These are phyloP conservation scores for Hirsutella thompsonii DNA, from an alignment of 2,329 filamentous ascomycete genomes.

Conservation along the genomic window DNA sequence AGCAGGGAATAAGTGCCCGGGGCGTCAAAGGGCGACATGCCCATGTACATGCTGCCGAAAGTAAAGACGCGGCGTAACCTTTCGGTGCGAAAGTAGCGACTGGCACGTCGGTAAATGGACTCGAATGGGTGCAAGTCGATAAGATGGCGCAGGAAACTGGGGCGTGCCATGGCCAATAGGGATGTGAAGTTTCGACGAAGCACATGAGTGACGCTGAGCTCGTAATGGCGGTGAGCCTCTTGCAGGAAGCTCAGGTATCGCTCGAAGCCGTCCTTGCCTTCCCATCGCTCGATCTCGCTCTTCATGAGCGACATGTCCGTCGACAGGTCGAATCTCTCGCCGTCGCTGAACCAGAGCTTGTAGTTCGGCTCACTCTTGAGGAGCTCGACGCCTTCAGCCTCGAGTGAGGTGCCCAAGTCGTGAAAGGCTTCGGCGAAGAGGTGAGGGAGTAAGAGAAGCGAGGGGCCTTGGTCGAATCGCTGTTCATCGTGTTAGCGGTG, in stretches of 20 bases:
- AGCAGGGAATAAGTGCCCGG: constrained; percentile 62
- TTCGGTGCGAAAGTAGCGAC: constrained; percentile 46
- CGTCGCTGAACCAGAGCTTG: constrained; percentile 60
- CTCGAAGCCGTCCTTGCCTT: constrained; percentile 57
- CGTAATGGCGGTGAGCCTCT: constrained; percentile 59
- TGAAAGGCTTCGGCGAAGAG: constrained; percentile 57
- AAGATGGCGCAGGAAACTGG: constrained; percentile 44
- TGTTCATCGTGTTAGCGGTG: not conserved
- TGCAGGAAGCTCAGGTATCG: constrained; percentile 54
- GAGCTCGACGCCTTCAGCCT: constrained; percentile 52
- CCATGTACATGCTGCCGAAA: constrained; percentile 74
- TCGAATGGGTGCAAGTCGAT: constrained; percentile 56
- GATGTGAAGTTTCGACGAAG: constrained; percentile 54
- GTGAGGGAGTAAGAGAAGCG: constrained; percentile 56
- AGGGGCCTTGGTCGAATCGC: constrained; percentile 65
- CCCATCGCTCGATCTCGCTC: constrained; percentile 56
- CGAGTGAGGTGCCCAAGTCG: constrained; percentile 54
- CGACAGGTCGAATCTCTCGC: constrained; percentile 47
- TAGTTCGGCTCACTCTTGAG: constrained; percentile 67
- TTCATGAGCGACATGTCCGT: constrained; percentile 64
- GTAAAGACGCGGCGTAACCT: constrained; percentile 55
- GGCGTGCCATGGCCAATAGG: constrained; percentile 41
- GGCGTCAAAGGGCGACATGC: constrained; percentile 66
- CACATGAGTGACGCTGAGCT: constrained; percentile 52
- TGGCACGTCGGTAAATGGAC: constrained; percentile 52